These are phyloP conservation scores for Voacanga thouarsii DNA, from an alignment of 257 asterid species.

Conservation along the genomic window DNA sequence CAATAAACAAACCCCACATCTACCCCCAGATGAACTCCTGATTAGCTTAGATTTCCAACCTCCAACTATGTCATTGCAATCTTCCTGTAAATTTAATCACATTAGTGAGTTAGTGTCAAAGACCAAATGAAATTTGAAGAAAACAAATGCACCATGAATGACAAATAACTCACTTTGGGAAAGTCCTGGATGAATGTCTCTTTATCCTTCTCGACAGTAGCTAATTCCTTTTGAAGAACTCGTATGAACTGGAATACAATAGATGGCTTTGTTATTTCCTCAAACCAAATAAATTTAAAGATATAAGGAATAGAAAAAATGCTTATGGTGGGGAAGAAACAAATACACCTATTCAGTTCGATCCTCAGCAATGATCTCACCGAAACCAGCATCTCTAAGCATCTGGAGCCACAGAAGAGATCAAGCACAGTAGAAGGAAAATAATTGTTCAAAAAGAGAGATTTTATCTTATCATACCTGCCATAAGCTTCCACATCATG, in stretches of 20 bases:
- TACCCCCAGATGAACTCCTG: slow-evolving; percentile 79
- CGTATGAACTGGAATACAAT: slow-evolving; percentile 54
- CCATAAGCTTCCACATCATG: slow-evolving; percentile 75
- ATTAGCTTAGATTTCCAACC: slow-evolving; percentile 88
- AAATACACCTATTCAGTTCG: slow-evolving; percentile 76
- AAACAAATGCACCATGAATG: background rate
- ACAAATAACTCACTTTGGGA: slow-evolving; percentile 57
- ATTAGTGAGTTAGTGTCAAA: background rate
- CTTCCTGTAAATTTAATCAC: slow-evolving; percentile 32
- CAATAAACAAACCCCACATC: slow-evolving; percentile 93
- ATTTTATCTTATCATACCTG: slow-evolving; percentile 42
- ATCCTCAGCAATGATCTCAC: slow-evolving; percentile 82
- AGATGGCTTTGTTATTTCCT: background rate
- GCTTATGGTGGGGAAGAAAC: background rate
- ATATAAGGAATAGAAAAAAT: background rate
- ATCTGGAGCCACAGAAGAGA: slow-evolving; percentile 41
- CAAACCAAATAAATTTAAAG: background rate
- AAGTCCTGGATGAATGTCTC: slow-evolving; percentile 69
- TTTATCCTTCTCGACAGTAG: slow-evolving; percentile 63
- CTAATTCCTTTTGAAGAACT: slow-evolving; percentile 76
- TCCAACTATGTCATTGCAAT: slow-evolving; percentile 63
- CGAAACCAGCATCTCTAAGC: slow-evolving; percentile 88
- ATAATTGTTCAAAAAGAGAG: no score
- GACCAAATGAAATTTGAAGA: background rate
- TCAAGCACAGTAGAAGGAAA: background rate